A percentile compares a stretch with the other conserved stretches of the same genome.
phyloP scores from a whole-genome alignment of 257 asterid genomes.

The Haberlea rhodopensis region DNA sequence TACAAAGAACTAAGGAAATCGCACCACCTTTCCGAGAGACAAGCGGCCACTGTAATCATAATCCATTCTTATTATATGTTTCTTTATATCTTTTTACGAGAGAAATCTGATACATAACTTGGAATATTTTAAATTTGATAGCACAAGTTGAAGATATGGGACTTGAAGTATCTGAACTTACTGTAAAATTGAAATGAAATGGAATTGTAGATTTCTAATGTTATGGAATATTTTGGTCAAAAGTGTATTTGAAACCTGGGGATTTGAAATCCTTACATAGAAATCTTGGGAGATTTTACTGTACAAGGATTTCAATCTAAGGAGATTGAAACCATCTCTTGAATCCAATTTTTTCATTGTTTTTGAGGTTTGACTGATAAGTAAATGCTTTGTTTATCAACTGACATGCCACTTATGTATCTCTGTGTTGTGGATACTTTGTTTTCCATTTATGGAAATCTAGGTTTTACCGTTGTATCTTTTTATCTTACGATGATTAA shows the following conservation, averaged over 20 bases:
- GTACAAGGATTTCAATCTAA: too few species aligned
- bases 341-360: neutral
- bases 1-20: slow-evolving; percentile 61
- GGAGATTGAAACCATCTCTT: neutral
- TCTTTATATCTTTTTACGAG: neutral
- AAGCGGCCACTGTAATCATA: slow-evolving; percentile 71
- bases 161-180: neutral
- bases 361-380: neutral
- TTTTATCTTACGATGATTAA: neutral
- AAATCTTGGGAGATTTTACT: neutral
- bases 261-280: neutral
- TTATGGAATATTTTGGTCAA: neutral
- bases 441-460: neutral
- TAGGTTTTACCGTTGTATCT: neutral
- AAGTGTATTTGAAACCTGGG: neutral
- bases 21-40: slow-evolving; percentile 58
- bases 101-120: neutral
- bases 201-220: too few species aligned
- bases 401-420: slow-evolving; percentile 2
- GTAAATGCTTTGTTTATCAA: neutral
- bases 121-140: neutral
- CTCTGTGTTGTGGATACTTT: slow-evolving; percentile 7
- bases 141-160: neutral
- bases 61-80: neutral
- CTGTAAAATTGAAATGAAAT: neutral